phyloP scores from a whole-genome alignment of 805 yeast genomes.

The Lipomyces yamadae region DNA sequence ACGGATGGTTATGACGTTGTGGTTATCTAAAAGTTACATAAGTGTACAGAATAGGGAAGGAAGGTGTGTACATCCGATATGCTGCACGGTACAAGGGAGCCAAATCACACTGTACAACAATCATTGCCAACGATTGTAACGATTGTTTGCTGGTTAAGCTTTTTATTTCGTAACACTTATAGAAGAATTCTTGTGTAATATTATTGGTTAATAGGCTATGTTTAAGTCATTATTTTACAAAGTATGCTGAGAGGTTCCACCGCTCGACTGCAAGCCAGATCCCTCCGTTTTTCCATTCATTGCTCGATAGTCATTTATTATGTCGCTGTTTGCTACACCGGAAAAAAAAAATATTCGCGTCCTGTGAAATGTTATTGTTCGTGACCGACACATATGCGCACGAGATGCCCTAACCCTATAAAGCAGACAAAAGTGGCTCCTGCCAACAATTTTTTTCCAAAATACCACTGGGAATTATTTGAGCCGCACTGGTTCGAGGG shows the following conservation, averaged over 20 bases:
- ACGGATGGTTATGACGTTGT: neutral
- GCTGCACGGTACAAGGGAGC: neutral
- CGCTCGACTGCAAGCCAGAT: no score
- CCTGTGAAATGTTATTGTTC: no score
- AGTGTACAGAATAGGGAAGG: neutral
- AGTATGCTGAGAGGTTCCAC: neutral
- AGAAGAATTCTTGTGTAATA: conserved; percentile 1
- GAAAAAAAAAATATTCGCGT: no score
- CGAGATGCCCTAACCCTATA: no score
- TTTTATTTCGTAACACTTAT: neutral
- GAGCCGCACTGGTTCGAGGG: neutral
- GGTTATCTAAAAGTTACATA: conserved; percentile 1
- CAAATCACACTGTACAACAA: neutral
- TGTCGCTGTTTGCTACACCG: no score
- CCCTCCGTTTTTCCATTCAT: no score
- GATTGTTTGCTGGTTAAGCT: neutral
- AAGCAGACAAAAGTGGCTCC: no score
- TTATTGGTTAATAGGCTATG: neutral
- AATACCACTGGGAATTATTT: neutral
- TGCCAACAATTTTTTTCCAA: neutral
- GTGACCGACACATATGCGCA: no score
- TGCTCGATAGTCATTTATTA: no score
- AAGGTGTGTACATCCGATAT: neutral
- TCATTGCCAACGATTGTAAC: neutral
- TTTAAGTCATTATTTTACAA: neutral